Evolutionary conservation across 148 eudicot genomes (phyloP).

Genomic region (Rhododendron mucronatum): DNA sequence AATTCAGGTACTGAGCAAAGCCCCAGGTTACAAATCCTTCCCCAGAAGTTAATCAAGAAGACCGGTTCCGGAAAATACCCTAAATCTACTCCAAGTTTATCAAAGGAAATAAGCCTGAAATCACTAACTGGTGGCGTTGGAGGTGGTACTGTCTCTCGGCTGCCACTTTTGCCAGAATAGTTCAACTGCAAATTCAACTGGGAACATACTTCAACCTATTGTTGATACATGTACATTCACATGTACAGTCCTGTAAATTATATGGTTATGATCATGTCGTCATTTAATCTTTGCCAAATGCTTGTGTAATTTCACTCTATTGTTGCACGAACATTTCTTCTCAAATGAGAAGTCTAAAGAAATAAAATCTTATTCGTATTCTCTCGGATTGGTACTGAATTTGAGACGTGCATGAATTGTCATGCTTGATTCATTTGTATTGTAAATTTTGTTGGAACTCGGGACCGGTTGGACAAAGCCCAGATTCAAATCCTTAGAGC

Average conservation of each 20-base stretch:
- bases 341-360: background rate
- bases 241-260: conserved; percentile 23
- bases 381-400: background rate
- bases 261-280: background rate
- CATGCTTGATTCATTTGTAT: background rate
- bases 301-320: background rate
- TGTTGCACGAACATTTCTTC: background rate
- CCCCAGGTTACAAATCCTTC: conserved; percentile 88
- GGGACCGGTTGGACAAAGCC: no score
- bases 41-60: conserved; percentile 51
- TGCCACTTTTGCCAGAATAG: conserved; percentile 74
- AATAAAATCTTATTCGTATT: background rate
- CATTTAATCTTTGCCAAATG: background rate
- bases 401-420: background rate
- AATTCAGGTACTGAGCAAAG: conserved; percentile 83
- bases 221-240: conserved; percentile 13
- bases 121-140: conserved; percentile 23
- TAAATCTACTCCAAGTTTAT: conserved; percentile 24
- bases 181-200: background rate
- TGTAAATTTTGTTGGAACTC: background rate
- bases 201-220: conserved; percentile 12
- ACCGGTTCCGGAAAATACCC: conserved; percentile 16
- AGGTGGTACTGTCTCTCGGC: conserved; percentile 39
- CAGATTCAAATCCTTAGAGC: no score
- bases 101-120: conserved; percentile 14